Evolutionary conservation across 352 stramenopile species (phyloP).

Genomic region (Pythium aphanidermatum): DNA sequence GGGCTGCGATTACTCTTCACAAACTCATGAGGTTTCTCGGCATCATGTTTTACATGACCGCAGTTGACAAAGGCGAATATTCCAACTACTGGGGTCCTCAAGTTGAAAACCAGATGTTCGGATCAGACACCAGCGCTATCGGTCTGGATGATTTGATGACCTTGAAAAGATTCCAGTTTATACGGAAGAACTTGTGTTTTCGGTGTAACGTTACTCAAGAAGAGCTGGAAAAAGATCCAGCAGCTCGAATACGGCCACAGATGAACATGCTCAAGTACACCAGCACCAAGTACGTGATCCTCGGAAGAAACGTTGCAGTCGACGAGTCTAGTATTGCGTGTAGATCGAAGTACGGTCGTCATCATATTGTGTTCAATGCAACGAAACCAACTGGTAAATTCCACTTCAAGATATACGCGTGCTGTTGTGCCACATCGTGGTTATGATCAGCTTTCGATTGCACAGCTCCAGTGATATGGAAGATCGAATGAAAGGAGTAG

Average conservation of each 20-base stretch:
- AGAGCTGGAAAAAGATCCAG: conserved; percentile 2
- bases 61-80: conserved; percentile 15
- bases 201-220: not conserved
- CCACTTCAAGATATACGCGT: conserved; percentile 29
- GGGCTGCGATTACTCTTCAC: conserved; percentile 4
- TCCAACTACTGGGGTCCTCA: conserved; percentile 18
- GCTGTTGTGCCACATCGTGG: conserved; percentile 25
- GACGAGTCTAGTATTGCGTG: conserved; percentile 23
- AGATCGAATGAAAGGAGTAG: conserved; percentile 12
- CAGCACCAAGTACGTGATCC: conserved; percentile 17
- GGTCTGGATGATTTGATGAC: conserved; percentile 15
- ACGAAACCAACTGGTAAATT: conserved; percentile 27
- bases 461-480: conserved; percentile 21
- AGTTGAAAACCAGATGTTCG: conserved; percentile 11
- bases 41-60: conserved; percentile 17
- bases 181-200: conserved; percentile 21
- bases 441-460: conserved; percentile 22
- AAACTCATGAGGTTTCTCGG: conserved; percentile 14
- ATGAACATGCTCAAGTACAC: conserved; percentile 24
- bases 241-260: conserved; percentile 13
- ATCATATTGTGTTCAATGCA: conserved; percentile 26
- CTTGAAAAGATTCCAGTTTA: conserved; percentile 15
- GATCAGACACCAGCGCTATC: not conserved
- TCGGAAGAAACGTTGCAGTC: conserved; percentile 20
- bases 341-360: conserved; percentile 19